These are phyloP conservation scores for Alloascoidea africana DNA, from an alignment of 805 yeast species.

Conservation along the genomic window DNA sequence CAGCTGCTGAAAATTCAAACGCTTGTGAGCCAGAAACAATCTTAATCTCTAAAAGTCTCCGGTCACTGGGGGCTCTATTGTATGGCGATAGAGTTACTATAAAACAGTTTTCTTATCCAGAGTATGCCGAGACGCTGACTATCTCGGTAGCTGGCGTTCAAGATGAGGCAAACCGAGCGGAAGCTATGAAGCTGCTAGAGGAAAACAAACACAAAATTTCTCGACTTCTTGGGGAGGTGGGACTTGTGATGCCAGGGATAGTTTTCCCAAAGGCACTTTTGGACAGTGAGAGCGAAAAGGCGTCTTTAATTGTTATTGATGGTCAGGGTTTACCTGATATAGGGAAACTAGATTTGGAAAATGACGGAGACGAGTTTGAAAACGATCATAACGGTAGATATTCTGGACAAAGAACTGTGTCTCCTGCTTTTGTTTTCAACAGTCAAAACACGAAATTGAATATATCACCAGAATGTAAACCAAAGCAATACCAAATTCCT, in stretches of 20 bases:
- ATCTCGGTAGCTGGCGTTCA: slow-evolving; percentile 20
- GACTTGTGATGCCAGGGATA: slow-evolving; percentile 47
- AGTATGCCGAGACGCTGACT: slow-evolving; percentile 21
- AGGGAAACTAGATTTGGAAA: slow-evolving; percentile 19
- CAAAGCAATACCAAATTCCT: slow-evolving; percentile 7
- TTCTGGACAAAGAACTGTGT: slow-evolving; percentile 15
- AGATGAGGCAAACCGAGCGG: slow-evolving; percentile 11
- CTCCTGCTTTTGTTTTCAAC: slow-evolving; percentile 33
- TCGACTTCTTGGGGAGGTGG: slow-evolving; percentile 31
- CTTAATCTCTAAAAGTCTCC: slow-evolving; percentile 15
- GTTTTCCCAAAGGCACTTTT: slow-evolving; percentile 14
- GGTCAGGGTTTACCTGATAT: slow-evolving; percentile 24
- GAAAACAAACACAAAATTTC: slow-evolving; percentile 17
- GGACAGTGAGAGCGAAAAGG: slow-evolving; percentile 10
- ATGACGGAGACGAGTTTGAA: slow-evolving; percentile 8
- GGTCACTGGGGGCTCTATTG: slow-evolving; percentile 25
- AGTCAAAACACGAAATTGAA: slow-evolving; percentile 18
- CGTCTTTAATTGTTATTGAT: slow-evolving; percentile 10
- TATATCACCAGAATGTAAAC: slow-evolving; percentile 9
- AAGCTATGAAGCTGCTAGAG: slow-evolving; percentile 20
- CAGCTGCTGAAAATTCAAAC: slow-evolving; percentile 10
- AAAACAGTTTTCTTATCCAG: slow-evolving; percentile 34
- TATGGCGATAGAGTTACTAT: slow-evolving; percentile 39
- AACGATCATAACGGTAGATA: slow-evolving; percentile 5
- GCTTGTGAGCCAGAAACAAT: slow-evolving; percentile 12